A percentile compares a stretch with the other conserved stretches of the same genome.
Conservation (phyloP, 768 basidiomycete species). For the Thelephora aurantiotincta region DNA sequence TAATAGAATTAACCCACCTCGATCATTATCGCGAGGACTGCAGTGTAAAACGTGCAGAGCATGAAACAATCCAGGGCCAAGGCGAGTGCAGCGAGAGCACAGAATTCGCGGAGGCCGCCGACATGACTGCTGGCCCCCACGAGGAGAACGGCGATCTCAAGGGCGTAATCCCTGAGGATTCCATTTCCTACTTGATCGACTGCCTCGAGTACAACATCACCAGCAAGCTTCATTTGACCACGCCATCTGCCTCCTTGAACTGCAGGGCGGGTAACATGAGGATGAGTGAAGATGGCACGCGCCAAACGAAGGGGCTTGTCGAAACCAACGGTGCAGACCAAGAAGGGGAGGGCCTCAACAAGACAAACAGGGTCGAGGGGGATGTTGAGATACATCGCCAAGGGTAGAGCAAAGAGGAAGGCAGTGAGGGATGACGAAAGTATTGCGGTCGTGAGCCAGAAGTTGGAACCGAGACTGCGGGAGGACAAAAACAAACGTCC, state of each 20-base stretch:
- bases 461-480: slow-evolving; percentile 66
- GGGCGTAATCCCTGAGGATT: slow-evolving; percentile 84
- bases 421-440: slow-evolving; percentile 70
- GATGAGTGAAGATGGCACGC: slow-evolving; percentile 77
- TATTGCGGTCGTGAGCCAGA: slow-evolving; percentile 65
- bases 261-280: slow-evolving; percentile 26
- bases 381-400: slow-evolving; percentile 64
- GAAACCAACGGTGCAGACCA: slow-evolving; percentile 95
- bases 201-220: slow-evolving; percentile 74
- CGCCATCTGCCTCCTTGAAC: slow-evolving; percentile 16
- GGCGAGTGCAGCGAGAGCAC: slow-evolving; percentile 84
- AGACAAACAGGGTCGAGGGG: slow-evolving; percentile 87
- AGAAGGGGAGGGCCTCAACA: slow-evolving; percentile 92
- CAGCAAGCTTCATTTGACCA: slow-evolving; percentile 55
- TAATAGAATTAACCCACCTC: slow-evolving; percentile 40
- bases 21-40: slow-evolving; percentile 88
- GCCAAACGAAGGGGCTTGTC: slow-evolving; percentile 94
- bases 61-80: slow-evolving; percentile 78
- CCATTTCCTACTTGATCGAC: slow-evolving; percentile 64
- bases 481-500: slow-evolving; percentile 82
- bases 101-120: slow-evolving; percentile 85
- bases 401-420: slow-evolving; percentile 71
- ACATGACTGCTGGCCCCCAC: slow-evolving; percentile 82
- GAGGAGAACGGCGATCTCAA: slow-evolving; percentile 82
- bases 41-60: slow-evolving; percentile 81